Percentiles rank a stretch among this genome's conserved stretches.
Conservation (phyloP, 139 green algal genomes). For the Mesotaenium endlicherianum region DNA sequence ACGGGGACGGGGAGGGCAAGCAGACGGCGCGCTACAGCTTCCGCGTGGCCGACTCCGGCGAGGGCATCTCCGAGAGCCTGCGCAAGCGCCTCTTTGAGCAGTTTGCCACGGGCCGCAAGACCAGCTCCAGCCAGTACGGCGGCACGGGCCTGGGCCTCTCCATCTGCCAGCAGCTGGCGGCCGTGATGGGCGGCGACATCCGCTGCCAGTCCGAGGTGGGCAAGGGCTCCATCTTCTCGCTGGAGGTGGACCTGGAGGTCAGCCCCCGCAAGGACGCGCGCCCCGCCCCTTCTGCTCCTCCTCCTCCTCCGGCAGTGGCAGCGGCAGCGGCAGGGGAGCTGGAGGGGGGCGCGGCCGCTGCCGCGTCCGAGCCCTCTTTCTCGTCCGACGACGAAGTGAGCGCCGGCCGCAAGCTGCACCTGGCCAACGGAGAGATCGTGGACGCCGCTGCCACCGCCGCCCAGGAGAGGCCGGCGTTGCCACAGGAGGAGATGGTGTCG, state of each 20-base stretch:
- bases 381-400: too few relatives aligned
- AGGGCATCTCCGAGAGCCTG: conserved; percentile 15
- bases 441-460: too few relatives aligned
- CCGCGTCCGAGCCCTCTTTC: too few relatives aligned
- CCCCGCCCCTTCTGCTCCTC: too few relatives aligned
- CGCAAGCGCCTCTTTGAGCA: conserved; percentile 16
- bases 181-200: conserved; percentile 38
- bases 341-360: too few relatives aligned
- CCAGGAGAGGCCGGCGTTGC: too few relatives aligned
- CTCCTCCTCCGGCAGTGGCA: too few relatives aligned
- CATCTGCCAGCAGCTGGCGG: conserved; percentile 15
- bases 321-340: too few relatives aligned
- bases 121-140: conserved; percentile 28
- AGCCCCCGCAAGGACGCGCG: background rate
- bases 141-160: background rate
- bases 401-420: background rate
- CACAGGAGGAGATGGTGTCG: too few relatives aligned
- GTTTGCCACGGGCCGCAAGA: conserved; percentile 26
- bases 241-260: conserved; percentile 27
- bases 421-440: background rate
- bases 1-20: background rate
- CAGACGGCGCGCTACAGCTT: conserved; percentile 13
- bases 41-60: conserved; percentile 22
- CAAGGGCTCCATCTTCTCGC: conserved; percentile 33
- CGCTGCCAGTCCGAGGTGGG: conserved; percentile 15